phyloP scores from a whole-genome alignment of 2,329 filamentous ascomycete species.

The Fusarium bulbicola region DNA sequence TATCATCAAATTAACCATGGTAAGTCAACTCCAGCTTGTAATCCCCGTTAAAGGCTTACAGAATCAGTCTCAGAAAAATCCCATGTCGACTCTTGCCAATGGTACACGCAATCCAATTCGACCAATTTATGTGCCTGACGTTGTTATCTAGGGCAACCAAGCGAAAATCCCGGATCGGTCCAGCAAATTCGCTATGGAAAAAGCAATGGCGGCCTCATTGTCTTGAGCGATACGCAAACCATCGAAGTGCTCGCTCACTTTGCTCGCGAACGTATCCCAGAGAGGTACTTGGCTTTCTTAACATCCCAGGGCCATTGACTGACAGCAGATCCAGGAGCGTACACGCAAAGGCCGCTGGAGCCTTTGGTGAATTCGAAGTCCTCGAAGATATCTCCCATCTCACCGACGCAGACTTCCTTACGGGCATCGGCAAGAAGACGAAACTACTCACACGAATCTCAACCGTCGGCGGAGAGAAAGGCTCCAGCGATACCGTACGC shows the following conservation, averaged over 20 bases:
- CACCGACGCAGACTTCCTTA: slow-evolving; percentile 19
- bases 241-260: slow-evolving; percentile 67
- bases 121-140: neutral
- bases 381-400: slow-evolving; percentile 16
- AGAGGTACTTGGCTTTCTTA: slow-evolving; percentile 45
- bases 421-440: slow-evolving; percentile 10
- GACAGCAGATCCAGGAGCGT: neutral
- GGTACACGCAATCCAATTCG: neutral
- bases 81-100: slow-evolving; percentile 25
- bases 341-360: slow-evolving; percentile 19
- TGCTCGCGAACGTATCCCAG: slow-evolving; percentile 66
- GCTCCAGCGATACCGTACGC: slow-evolving; percentile 71
- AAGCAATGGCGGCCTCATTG: slow-evolving; percentile 50
- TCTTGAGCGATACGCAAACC: slow-evolving; percentile 62
- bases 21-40: accelerated
- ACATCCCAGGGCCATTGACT: accelerated
- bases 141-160: slow-evolving; percentile 31
- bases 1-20: neutral
- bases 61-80: neutral
- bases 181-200: slow-evolving; percentile 39
- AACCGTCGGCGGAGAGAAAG: slow-evolving; percentile 68
- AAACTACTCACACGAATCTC: neutral
- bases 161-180: slow-evolving; percentile 32
- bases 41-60: neutral
- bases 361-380: slow-evolving; percentile 18